Conservation (phyloP, 2,329 filamentous ascomycete species). For the Dactylellina haptotyla region DNA sequence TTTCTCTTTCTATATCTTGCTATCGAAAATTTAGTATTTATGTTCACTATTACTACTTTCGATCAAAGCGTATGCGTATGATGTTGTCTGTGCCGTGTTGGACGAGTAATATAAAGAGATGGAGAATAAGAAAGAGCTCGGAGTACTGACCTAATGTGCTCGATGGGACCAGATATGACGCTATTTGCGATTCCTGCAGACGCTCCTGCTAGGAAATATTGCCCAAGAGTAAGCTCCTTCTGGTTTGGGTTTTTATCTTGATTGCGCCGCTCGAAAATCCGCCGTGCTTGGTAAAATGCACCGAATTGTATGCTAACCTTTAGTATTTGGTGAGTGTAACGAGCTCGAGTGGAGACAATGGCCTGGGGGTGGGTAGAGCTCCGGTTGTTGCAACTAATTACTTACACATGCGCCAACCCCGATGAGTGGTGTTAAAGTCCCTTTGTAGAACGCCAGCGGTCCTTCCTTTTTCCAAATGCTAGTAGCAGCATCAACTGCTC, state of each 20-base stretch:
- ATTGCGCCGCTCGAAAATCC: conserved; percentile 83
- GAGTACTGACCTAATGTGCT: conserved; percentile 49
- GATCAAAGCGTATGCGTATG: conserved; percentile 33
- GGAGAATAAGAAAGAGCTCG: conserved; percentile 17
- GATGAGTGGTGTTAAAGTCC: conserved; percentile 90
- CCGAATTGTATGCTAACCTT: conserved; percentile 88
- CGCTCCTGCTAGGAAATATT: conserved; percentile 91
- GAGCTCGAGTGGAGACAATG: conserved; percentile 23
- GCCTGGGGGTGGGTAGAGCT: conserved; percentile 35
- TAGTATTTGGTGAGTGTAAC: conserved; percentile 61
- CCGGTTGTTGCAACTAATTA: conserved; percentile 52
- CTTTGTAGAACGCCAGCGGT: conserved; percentile 94
- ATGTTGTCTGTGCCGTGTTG: neutral
- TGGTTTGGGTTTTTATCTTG: conserved; percentile 61
- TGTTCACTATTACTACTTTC: too few relatives aligned
- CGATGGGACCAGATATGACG: conserved; percentile 48
- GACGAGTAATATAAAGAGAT: neutral
- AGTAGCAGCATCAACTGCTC: conserved; percentile 80
- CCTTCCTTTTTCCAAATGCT: conserved; percentile 91
- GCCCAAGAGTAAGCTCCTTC: conserved; percentile 74
- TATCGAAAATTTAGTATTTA: too few relatives aligned
- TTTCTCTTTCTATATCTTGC: neutral
- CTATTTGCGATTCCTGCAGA: conserved; percentile 92
- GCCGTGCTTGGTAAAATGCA: conserved; percentile 90
- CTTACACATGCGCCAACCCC: conserved; percentile 92